Conservation (phyloP, 768 basidiomycete species). For the Favolaschia claudopus region DNA sequence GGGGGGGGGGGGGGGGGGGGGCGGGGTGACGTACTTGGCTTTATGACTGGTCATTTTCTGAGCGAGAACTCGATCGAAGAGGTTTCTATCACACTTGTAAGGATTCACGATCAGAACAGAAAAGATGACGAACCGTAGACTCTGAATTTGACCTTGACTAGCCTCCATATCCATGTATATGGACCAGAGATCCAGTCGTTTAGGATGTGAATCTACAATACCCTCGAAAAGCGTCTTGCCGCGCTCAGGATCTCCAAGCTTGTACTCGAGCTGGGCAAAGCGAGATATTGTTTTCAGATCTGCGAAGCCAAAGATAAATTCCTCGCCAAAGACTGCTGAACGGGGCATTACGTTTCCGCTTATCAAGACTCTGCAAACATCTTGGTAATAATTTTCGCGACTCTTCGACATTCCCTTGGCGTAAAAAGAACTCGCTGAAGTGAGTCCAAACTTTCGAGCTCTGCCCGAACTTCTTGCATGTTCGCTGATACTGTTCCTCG, state of each 20-base stretch:
- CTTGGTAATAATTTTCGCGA: conserved; percentile 88
- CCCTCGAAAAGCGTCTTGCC: conserved; percentile 97
- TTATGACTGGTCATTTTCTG: conserved; percentile 94
- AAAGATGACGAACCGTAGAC: conserved; percentile 68
- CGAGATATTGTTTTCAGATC: conserved; percentile 96
- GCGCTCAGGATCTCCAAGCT: conserved; percentile 90
- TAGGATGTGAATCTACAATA: conserved; percentile 93
- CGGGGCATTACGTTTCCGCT: conserved; percentile 88
- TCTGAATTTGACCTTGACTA: conserved; percentile 78
- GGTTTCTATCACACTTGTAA: conserved; percentile 55
- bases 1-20: no score
- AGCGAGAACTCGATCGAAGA: conserved; percentile 86
- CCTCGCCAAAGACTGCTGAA: background rate
- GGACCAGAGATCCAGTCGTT: conserved; percentile 95
- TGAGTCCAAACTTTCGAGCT: conserved; percentile 95
- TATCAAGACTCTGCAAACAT: conserved; percentile 89
- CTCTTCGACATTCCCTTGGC: conserved; percentile 74
- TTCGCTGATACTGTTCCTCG: conserved; percentile 89
- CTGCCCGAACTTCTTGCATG: conserved; percentile 92
- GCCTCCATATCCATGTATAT: conserved; percentile 98
- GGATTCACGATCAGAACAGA: conserved; percentile 4
- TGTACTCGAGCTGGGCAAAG: conserved; percentile 96
- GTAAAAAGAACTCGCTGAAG: conserved; percentile 85
- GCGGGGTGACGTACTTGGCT: conserved; percentile 93
- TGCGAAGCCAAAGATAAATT: conserved; percentile 38